Evolutionary conservation across 23 red algal species (phyloP), one percentile per base, ranked within the genome.

Genomic region (Chondrus crispus): DNA sequence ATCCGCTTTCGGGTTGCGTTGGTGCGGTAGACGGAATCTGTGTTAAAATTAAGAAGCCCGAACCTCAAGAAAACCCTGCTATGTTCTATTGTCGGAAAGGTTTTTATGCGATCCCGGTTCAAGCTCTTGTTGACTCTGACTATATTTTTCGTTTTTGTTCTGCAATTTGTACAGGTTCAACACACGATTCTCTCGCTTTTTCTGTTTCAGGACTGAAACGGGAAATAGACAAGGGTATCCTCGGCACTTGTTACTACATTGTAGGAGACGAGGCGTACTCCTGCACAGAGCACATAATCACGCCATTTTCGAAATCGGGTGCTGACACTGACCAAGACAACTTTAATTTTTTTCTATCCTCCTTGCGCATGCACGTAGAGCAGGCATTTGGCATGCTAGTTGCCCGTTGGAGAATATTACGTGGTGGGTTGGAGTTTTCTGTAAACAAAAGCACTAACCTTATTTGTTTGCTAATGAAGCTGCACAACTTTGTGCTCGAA

Each of bases 1-100:
- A 78, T 48, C 42, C 72, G 3, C 43, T 78, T 28, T 78, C 72
- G 19, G 72, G 72, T 9, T 78, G 72, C 43, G 53, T 78, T 48
- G 72, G 72, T 2, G 72, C 72, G 6, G 3, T 49, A 16, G 72
- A 78, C 53, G 72, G 72, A 24, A 44, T 78, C 4, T 49, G 38
- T 48, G 6, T 78, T 43, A 30, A 40, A 2, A 78, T 78, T 3
- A 49, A 48, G 42, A 78, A 78, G 43, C 72, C 72, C 3, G 14
- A 28, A 13, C 35, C 37, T 3, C 32, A 49, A 11, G 72, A 78
- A 49, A 78, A 78, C 42, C 72, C 72, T 3, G 53, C 44, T 36
- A 47, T 24, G 24, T 78, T 48, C 42, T 78, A 41, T 24, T 78
- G 72, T n/a, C 37, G 72, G 19, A 78, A 49, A 40, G 69, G 12